Evolutionary conservation across 441 rosid genomes (phyloP), one percentile per base, ranked within the genome.

Genomic region (Gossypium aridum): DNA sequence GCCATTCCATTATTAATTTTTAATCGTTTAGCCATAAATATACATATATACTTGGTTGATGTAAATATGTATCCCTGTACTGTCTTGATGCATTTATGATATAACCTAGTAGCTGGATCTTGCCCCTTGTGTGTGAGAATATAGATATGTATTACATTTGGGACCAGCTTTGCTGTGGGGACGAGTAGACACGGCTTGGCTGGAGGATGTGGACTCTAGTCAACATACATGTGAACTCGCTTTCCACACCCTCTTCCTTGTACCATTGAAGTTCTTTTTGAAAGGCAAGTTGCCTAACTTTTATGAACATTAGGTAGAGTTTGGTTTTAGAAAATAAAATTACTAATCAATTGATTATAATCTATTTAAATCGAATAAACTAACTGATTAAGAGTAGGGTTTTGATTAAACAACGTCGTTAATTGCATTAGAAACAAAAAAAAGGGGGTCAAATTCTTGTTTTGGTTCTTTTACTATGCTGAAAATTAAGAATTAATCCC

Each of bases 151-250:
- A 53, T 70, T 76, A 75, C 63, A 37, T 64, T 26, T n/a, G 57
- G 84, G 78, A 75, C 85, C 83, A 76, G 62, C 55, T 45, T 3
- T 54, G 61, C 28, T 62, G 23, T 51, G 62, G 74, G 71, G 80
- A 74, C 83, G 65, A 64, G 57, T 72, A 72, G 78, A 76, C 73
- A 71, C 51, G 4, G 56, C 74, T 59, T 64, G 77, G 81, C 71
- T 47, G 80, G 61, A 64, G 57, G 65, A 25, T 61, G 65, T 26
- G 64, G 65, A 26, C 65, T 61, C 39, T 61, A 26, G 65, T 61
- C 65, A 23, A 61, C 39, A 26, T 61, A 61, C 39, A 61, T 61
- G 65, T 61, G 65, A 61, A 14, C 39, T 61, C 17, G 19, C 43
- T 61, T 61, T 61, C 65, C 65, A 25, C 43, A 14, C 26, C 56